Evolutionary conservation across 2,329 filamentous ascomycete genomes (phyloP), one percentile per base, ranked within the genome.

Genomic region (Neofusicoccum parvum): DNA sequence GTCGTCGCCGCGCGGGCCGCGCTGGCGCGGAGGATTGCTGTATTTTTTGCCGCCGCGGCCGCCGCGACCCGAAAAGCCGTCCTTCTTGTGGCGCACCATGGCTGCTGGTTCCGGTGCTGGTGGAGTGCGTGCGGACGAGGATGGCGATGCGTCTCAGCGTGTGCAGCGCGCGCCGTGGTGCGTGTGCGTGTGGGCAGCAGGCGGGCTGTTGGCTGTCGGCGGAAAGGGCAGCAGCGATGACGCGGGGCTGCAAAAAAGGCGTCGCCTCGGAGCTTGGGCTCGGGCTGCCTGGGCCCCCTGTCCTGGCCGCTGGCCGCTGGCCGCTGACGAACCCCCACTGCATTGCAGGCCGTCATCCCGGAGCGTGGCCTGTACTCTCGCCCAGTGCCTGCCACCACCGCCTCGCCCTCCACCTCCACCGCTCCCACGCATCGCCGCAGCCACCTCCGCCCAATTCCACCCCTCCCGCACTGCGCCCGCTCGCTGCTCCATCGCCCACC

Each of bases 21-120:
- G 81, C 69, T 87, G 84, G 67, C 88, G 84, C 14, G 83, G 80
- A 67, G 87, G 83, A 70, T 83, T 85, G 71, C 82, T 81, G 72
- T 85, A 86, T 79, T 91, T 92, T 77, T 92, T 93, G 74, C 91
- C 90, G 76, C 62, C 49, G 11, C 63, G 50, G 9, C 62, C 62
- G 5, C 53, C 63, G 48, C 90, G 87, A 71, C 85, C 85, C 64
- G 86, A 83, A 75, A 89, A 87, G 71, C 86, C 86, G 80, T 97
- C 94, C 80, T 98, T 98, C 81, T 97, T 98, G 80, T 97, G 94
- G 67, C 94, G 92, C 64, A 97, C 93, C 94, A 97, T 97, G 17
- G 27, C 69, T 68, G 34, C 34, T 51, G 17, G 20, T 14, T n/a
- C 9, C 7, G 7, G 23, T 53, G n/a, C 34, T 43, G 32, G n/a